Evolutionary conservation across 1,284 basidiomycete species (phyloP).

Genomic region (Meira nashicola): DNA sequence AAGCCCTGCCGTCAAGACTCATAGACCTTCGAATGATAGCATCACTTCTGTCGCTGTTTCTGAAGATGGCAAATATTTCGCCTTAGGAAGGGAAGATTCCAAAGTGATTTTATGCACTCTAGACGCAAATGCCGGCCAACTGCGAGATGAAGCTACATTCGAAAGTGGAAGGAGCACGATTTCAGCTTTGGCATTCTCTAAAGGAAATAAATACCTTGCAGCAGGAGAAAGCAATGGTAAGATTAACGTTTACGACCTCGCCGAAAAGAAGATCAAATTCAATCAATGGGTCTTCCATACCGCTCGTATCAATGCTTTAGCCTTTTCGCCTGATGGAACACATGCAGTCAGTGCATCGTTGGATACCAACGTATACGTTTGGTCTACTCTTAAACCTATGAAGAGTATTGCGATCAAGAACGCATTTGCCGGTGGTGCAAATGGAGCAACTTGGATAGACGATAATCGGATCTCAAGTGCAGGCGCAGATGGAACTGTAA

Average conservation of each 20-base stretch:
- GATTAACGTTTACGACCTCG: conserved; percentile 72
- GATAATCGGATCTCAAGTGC: conserved; percentile 64
- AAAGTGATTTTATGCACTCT: conserved; percentile 29
- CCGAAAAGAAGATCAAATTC: conserved; percentile 56
- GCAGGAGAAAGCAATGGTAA: conserved; percentile 67
- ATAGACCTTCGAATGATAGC: conserved; percentile 19
- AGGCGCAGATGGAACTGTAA: conserved; percentile 77
- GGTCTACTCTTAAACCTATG: conserved; percentile 71
- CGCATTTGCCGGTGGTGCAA: conserved; percentile 55
- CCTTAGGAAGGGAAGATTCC: conserved; percentile 63
- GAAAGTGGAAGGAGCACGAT: conserved; percentile 54
- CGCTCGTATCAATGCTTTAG: conserved; percentile 71
- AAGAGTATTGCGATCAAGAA: conserved; percentile 73
- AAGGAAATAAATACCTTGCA: conserved; percentile 70
- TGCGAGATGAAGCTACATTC: conserved; percentile 57
- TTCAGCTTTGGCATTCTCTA: conserved; percentile 74
- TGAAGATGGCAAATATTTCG: conserved; percentile 59
- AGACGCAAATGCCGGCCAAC: conserved; percentile 33
- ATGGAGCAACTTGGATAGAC: conserved; percentile 72
- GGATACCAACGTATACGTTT: conserved; percentile 87
- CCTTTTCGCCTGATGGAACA: conserved; percentile 69
- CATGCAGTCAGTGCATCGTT: conserved; percentile 80
- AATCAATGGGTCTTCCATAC: conserved; percentile 77
- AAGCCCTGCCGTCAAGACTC: conserved; percentile 20
- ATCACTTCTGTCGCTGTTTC: conserved; percentile 57